Conservation (phyloP, 2,329 filamentous ascomycete species). For the Sporothrix sp. region DNA sequence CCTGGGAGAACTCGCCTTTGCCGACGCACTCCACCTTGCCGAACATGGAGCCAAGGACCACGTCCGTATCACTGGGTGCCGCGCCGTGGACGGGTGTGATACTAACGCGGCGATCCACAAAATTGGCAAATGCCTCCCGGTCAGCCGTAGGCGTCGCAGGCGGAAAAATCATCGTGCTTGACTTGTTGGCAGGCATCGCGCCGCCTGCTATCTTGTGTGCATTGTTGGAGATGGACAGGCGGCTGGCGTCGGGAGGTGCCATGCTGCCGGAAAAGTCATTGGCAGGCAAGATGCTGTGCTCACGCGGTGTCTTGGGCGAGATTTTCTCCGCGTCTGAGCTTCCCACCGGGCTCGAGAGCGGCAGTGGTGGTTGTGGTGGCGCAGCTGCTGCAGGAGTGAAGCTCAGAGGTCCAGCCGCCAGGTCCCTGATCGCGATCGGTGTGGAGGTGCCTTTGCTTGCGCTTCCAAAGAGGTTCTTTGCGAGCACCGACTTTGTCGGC, state of each 20-base stretch:
- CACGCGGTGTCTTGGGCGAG: conserved; percentile 70
- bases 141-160: conserved; percentile 75
- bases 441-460: conserved; percentile 12
- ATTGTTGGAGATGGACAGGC: conserved; percentile 65
- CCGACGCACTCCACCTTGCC: conserved; percentile 71
- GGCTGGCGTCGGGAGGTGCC: conserved; percentile 69
- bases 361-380: neutral
- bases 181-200: conserved; percentile 11
- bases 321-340: conserved; percentile 37
- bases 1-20: conserved; percentile 85
- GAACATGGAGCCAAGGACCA: conserved; percentile 64
- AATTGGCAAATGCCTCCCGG: conserved; percentile 41
- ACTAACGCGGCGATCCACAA: conserved; percentile 47
- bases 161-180: conserved; percentile 31
- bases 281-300: conserved; percentile 32
- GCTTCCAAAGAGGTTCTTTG: conserved; percentile 27
- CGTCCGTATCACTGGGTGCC: conserved; percentile 65
- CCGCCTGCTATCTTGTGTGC: conserved; percentile 23
- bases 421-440: conserved; percentile 17
- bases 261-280: conserved; percentile 27
- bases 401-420: neutral
- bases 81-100: conserved; percentile 62
- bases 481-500: conserved; percentile 62
- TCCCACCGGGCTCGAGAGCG: conserved; percentile 39
- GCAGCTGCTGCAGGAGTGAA: conserved; percentile 3